Base-by-base conservation (phyloP, 176 grass and related monocot genomes). In the Thinopyrum elongatum region DNA sequence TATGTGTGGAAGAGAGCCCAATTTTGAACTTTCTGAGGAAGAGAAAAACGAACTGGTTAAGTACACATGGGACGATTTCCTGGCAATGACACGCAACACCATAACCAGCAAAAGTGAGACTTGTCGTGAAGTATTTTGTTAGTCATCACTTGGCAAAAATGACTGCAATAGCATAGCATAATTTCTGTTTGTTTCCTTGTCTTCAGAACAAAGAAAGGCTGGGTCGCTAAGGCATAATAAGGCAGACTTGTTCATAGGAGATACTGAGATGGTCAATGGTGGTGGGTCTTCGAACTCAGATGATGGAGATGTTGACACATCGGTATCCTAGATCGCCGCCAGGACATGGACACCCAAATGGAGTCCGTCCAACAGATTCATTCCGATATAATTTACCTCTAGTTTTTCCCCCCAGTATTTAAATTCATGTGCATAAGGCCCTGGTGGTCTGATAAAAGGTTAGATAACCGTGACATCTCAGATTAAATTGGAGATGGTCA, bases 1-100 rank as follows among this genome's bases (percentile, higher is more conserved):
- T 90, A 94, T 99, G 92, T 99, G 97, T 74, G 97, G 97, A 82
- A 96, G 97, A 84, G 94, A 99, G 82, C 94, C 97, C 31, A 99
- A 99, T 85, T 96, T 90, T 86, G 90, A 88, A 77, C 92, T 99
- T 73, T 85, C 86, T 3, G 86, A 94, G 78, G 90, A 89, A 84
- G 97, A 94, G 82, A 94, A 99, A 83, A 82, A 91, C 41, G 92
- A 99, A 79, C 90, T 99, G 19, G 25, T 47, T 25, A 87, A 67
- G 29, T 96, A 92, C 75, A 90, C 88, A 12, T 99, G 97, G 97
- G 92, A 94, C 27, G 92, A 80, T 38, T 99, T 99, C 72, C 81
- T 99, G 80, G 79, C 89, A 49, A 60, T 91, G 69, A 99, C 97
- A 6, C 94, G 97, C 59, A 94, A 87, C 76, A 85, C 94, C 76